A percentile compares a stretch with the other conserved stretches of the same genome.
Evolutionary conservation across 2,329 filamentous ascomycete genomes (phyloP).

Genomic region (Clathrospora elynae): DNA sequence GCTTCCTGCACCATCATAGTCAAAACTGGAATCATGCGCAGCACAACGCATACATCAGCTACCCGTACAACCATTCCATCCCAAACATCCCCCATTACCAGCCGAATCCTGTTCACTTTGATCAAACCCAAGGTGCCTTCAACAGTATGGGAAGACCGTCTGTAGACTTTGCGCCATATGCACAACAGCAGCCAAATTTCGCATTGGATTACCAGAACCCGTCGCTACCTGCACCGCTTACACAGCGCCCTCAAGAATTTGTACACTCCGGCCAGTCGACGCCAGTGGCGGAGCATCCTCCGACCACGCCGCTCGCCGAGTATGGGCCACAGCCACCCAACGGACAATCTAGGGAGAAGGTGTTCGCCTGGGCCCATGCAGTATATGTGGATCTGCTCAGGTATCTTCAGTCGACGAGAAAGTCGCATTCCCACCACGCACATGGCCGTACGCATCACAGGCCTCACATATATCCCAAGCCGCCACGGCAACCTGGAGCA

Average conservation of each 20-base stretch:
- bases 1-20: constrained; percentile 41
- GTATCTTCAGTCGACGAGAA: constrained; percentile 54
- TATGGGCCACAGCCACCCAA: constrained; percentile 51
- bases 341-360: constrained; percentile 51
- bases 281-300: constrained; percentile 30
- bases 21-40: constrained; percentile 42
- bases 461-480: constrained; percentile 66
- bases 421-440: constrained; percentile 47
- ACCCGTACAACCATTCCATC: constrained; percentile 34
- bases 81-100: constrained; percentile 35
- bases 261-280: constrained; percentile 40
- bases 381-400: constrained; percentile 57
- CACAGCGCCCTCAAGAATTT: constrained; percentile 34
- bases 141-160: constrained; percentile 28
- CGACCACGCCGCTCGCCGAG: constrained; percentile 38
- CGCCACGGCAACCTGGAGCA: constrained; percentile 61
- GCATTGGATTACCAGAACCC: constrained; percentile 38
- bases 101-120: constrained; percentile 32
- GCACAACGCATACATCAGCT: constrained; percentile 34
- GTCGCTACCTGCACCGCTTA: constrained; percentile 22
- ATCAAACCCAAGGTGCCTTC: constrained; percentile 32
- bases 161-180: constrained; percentile 35
- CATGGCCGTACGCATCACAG: constrained; percentile 54
- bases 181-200: constrained; percentile 30
- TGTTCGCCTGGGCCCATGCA: constrained; percentile 54